These are phyloP conservation scores for Suhomyces faveliae DNA, from an alignment of 805 yeast species.

Conservation along the genomic window DNA sequence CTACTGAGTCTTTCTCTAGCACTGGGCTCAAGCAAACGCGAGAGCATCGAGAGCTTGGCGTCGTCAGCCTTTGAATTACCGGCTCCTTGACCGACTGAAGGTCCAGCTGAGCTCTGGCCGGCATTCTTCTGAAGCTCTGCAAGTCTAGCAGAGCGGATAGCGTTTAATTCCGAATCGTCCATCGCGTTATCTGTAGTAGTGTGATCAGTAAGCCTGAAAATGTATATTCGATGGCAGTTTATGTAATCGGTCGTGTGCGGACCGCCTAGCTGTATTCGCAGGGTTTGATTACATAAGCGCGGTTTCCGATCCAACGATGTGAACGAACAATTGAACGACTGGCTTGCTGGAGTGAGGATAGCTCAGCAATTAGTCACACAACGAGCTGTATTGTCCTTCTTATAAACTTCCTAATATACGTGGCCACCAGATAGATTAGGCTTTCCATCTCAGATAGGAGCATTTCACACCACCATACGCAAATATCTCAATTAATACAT, in stretches of 20 bases:
- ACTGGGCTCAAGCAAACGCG: conserved; percentile 72
- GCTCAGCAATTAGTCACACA: neutral
- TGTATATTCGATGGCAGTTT: neutral
- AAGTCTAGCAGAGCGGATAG: conserved; percentile 89
- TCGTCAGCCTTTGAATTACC: conserved; percentile 32
- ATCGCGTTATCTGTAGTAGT: conserved; percentile 30
- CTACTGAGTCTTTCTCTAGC: conserved; percentile 88
- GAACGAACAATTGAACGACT: neutral
- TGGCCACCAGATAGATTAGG: neutral
- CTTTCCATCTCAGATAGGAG: too few relatives aligned
- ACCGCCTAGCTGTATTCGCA: neutral
- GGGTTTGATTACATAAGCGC: neutral
- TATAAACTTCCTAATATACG: neutral
- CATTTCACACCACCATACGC: neutral
- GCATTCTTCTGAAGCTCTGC: conserved; percentile 71
- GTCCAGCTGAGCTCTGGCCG: conserved; percentile 46
- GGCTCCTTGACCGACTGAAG: conserved; percentile 8
- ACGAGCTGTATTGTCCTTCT: neutral
- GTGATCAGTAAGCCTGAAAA: neutral
- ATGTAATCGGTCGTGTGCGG: neutral
- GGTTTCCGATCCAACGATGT: neutral
- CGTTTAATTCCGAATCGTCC: conserved; percentile 87
- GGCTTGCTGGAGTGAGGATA: neutral
- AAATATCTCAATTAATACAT: neutral
- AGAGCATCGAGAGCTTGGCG: conserved; percentile 42